phyloP scores from a whole-genome alignment of 164 flowering plant genomes.

The Stephania japonica region DNA sequence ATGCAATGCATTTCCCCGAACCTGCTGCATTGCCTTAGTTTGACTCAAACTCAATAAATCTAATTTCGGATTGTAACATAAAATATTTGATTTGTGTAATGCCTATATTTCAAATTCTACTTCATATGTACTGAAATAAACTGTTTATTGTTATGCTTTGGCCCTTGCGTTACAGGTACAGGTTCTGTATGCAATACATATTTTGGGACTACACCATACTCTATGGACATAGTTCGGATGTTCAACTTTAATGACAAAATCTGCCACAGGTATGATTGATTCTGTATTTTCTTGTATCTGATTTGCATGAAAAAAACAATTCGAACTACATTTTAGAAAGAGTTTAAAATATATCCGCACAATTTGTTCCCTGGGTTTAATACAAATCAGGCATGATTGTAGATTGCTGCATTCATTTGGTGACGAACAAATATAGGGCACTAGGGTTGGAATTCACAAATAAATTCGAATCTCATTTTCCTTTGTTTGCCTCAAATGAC shows the following conservation, averaged over 20 bases:
- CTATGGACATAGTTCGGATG: conserved; percentile 70
- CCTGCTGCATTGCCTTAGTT: neutral
- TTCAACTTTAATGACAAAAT: conserved; percentile 65
- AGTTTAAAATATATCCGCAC: neutral
- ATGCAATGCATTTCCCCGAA: neutral
- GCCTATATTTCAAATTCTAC: neutral
- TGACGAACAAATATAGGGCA: too few relatives aligned
- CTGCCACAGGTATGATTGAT: conserved; percentile 52
- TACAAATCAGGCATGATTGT: neutral
- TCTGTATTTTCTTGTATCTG: neutral
- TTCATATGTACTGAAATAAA: neutral
- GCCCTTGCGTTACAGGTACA: conserved; percentile 36
- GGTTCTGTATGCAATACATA: conserved; percentile 65
- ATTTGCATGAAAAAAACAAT: neutral
- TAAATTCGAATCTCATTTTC: too few relatives aligned
- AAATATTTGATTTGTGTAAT: neutral
- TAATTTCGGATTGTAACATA: neutral
- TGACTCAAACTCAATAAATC: neutral
- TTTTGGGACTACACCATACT: conserved; percentile 44
- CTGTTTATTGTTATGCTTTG: neutral
- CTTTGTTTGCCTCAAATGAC: too few relatives aligned
- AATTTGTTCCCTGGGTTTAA: neutral
- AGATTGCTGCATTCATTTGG: neutral
- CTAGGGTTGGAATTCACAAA: too few relatives aligned
- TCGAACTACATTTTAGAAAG: neutral